Base-by-base conservation (phyloP, 257 asterid genomes). In the Linderniella brevidens region DNA sequence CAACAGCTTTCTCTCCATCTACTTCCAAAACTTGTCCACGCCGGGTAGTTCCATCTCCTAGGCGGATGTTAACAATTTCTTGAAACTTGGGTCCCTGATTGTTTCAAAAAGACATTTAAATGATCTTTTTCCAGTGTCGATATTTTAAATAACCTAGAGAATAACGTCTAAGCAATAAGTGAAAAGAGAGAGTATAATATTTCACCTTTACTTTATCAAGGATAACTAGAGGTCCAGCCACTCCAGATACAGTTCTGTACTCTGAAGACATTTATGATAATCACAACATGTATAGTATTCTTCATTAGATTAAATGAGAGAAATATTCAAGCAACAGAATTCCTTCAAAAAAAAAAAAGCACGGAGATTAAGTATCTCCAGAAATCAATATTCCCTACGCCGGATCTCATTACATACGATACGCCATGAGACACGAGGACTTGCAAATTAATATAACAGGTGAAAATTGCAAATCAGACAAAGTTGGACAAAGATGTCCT, bases 181-280 rank as follows among this genome's bases (percentile, higher is more conserved):
- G 32, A 25, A 3, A 25, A 25, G 6, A 3, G 32, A 25, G 32
- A 25, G n/a, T n/a, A n/a, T 25, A 25, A 25, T 2, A 25, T 6
- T 46, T 56, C 60, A 85, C 99, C 99, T 90, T 90, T 57, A 90
- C 99, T 82, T 90, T 90, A 35, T 90, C 99, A 11, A 90, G 93
- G 60, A 90, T 90, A 62, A 90, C 99, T 35, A 90, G 83, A 56
- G 99, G 99, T 49, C 99, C 99, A 58, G 99, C 99, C 57, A 85
- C 99, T 62, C 99, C 94, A 37, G 96, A 90, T 61, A 90, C 96
- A 50, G 99, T 90, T 63, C 99, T 79, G 48, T 90, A 90, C 69
- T 90, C 99, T 90, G 94, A 69, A 72, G 53, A 19, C 51, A 17
- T 39, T 17, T 12, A 40, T 53, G 53, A 15, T 40, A 1, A 41